These are phyloP conservation scores for Torulaspora indica DNA, from an alignment of 805 yeast species.

Conservation along the genomic window DNA sequence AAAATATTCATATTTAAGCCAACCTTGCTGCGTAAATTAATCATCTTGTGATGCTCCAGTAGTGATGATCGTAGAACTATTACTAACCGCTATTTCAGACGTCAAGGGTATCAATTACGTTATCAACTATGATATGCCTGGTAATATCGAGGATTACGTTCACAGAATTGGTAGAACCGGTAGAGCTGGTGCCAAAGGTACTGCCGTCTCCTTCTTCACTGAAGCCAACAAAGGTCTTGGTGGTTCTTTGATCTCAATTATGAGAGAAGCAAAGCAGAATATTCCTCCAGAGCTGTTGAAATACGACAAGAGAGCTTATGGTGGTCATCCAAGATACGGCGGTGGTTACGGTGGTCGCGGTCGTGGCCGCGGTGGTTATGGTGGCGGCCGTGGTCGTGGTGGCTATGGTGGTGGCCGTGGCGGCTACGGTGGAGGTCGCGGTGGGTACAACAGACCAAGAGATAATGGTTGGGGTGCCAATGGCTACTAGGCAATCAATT, in stretches of 20 bases:
- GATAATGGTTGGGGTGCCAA: slow-evolving; percentile 40
- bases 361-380: slow-evolving; percentile 46
- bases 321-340: slow-evolving; percentile 57
- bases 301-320: slow-evolving; percentile 70
- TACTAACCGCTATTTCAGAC: slow-evolving; percentile 50
- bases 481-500: slow-evolving; percentile 7
- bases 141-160: slow-evolving; percentile 96
- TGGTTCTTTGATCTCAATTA: slow-evolving; percentile 79
- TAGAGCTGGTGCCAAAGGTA: slow-evolving; percentile 96
- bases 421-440: slow-evolving; percentile 38
- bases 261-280: slow-evolving; percentile 92
- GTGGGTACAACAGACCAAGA: slow-evolving; percentile 32
- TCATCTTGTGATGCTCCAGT: slow-evolving; percentile 6
- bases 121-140: slow-evolving; percentile 95
- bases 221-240: slow-evolving; percentile 84
- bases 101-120: slow-evolving; percentile 96
- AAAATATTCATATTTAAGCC: slow-evolving; percentile 13
- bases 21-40: slow-evolving; percentile 10
- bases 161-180: slow-evolving; percentile 99
- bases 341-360: slow-evolving; percentile 52
- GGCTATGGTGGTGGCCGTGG: slow-evolving; percentile 41
- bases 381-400: slow-evolving; percentile 37
- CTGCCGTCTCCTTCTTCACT: slow-evolving; percentile 92
- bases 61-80: slow-evolving; percentile 5
- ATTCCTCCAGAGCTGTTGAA: slow-evolving; percentile 75